A percentile compares a stretch with the other conserved stretches of the same genome.
phyloP scores from a whole-genome alignment of 2,329 filamentous ascomycete genomes.

The Penicillium thymicola region DNA sequence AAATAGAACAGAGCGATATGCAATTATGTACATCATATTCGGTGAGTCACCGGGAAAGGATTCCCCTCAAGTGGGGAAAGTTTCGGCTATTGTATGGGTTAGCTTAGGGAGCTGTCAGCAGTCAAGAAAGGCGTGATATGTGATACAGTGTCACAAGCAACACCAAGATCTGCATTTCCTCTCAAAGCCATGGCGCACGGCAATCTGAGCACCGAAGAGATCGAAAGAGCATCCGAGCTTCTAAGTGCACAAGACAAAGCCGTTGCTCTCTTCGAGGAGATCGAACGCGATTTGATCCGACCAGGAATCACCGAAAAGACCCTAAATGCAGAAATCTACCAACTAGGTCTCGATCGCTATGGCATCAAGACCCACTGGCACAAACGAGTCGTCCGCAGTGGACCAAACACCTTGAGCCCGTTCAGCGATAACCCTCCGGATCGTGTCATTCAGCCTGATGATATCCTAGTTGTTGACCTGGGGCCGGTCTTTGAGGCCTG shows the following conservation, averaged over 20 bases:
- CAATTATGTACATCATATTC: neutral
- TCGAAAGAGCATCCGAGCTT: slow-evolving; percentile 38
- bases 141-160: neutral
- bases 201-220: slow-evolving; percentile 8
- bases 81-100: neutral
- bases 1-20: neutral
- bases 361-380: slow-evolving; percentile 52
- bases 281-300: slow-evolving; percentile 46
- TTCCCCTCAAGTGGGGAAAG: neutral
- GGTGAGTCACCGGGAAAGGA: neutral
- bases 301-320: slow-evolving; percentile 49
- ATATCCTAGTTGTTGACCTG: slow-evolving; percentile 53
- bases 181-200: neutral
- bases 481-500: slow-evolving; percentile 53
- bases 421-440: slow-evolving; percentile 52
- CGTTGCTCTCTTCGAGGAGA: slow-evolving; percentile 47
- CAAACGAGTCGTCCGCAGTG: slow-evolving; percentile 51
- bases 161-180: neutral
- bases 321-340: slow-evolving; percentile 49
- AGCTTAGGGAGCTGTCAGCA: neutral
- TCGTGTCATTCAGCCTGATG: slow-evolving; percentile 47
- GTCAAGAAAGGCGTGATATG: neutral
- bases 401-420: slow-evolving; percentile 49
- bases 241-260: slow-evolving; percentile 50
- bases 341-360: slow-evolving; percentile 43